Evolutionary conservation across 441 rosid genomes (phyloP).

Genomic region (Pelargonium myrrhifolium): DNA sequence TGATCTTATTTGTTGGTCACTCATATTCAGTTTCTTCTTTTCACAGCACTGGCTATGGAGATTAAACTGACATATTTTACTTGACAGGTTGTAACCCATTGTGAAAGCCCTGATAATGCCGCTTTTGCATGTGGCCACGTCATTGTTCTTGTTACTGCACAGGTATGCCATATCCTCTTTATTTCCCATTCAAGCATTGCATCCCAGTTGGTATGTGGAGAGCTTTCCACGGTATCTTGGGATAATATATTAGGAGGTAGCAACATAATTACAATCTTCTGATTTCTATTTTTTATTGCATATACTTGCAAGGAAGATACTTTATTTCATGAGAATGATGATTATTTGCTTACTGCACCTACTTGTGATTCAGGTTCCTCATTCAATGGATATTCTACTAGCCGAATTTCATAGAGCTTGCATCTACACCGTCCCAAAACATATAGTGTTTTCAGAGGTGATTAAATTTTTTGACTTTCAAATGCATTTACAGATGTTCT

Average conservation of each 20-base stretch:
- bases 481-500: background rate
- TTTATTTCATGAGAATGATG: background rate
- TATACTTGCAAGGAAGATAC: background rate
- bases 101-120: slow-evolving; percentile 48
- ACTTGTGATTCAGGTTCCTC: slow-evolving; percentile 54
- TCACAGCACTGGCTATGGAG: background rate
- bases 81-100: slow-evolving; percentile 56
- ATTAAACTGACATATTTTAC: slow-evolving; percentile 3
- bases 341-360: slow-evolving; percentile 4
- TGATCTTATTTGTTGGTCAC: slow-evolving; percentile 1
- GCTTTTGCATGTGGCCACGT: slow-evolving; percentile 67
- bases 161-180: slow-evolving; percentile 37
- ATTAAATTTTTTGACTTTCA: slow-evolving; percentile 1
- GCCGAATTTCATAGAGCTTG: slow-evolving; percentile 81
- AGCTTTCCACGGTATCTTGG: background rate
- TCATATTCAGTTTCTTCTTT: background rate
- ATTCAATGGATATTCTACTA: slow-evolving; percentile 67
- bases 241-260: background rate
- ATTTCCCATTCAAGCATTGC: background rate
- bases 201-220: background rate
- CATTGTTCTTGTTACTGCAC: slow-evolving; percentile 57
- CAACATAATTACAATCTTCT: background rate
- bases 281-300: background rate
- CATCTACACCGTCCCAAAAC: slow-evolving; percentile 77
- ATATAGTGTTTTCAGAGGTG: slow-evolving; percentile 54